A percentile compares a stretch with the other conserved stretches of the same genome.
phyloP scores from a whole-genome alignment of 163 green algal species.

The Chlamydomonas reinhardtii region DNA sequence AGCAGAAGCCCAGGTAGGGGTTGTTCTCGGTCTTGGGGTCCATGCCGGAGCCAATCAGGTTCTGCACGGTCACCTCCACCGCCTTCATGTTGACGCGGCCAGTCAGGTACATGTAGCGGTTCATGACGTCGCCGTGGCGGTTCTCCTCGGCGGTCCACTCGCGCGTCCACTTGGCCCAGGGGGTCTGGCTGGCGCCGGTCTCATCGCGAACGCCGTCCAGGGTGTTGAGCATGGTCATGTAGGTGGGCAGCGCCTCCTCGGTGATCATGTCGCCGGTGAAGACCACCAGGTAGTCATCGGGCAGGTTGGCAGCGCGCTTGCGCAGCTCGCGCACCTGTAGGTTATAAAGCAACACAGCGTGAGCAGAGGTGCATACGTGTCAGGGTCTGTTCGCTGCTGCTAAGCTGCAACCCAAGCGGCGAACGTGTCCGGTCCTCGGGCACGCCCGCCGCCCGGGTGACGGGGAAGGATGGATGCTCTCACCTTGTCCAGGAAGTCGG shows the following conservation, averaged over 20 bases:
- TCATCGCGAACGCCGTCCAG: conserved; percentile 96
- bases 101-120: conserved; percentile 70
- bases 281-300: conserved; percentile 96
- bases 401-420: no score
- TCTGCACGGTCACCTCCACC: conserved; percentile 98
- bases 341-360: background rate
- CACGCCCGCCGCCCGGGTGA: no score
- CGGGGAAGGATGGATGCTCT: no score
- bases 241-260: conserved; percentile 99
- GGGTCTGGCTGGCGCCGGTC: conserved; percentile 77
- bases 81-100: conserved; percentile 90
- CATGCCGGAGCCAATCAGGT: conserved; percentile 97
- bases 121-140: conserved; percentile 95
- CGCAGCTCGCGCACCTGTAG: conserved; percentile 86
- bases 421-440: no score
- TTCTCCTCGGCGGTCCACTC: conserved; percentile 98
- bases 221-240: conserved; percentile 99
- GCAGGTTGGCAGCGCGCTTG: conserved; percentile 81
- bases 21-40: conserved; percentile 99
- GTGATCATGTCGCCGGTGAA: conserved; percentile 99
- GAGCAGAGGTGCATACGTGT: no score
- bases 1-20: conserved; percentile 98
- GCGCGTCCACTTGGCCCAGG: conserved; percentile 90
- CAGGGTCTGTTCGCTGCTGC: no score
- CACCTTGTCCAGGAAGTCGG: conserved; percentile 93